phyloP scores from a whole-genome alignment of 2,329 filamentous ascomycete species.

The Penicillium sp. region DNA sequence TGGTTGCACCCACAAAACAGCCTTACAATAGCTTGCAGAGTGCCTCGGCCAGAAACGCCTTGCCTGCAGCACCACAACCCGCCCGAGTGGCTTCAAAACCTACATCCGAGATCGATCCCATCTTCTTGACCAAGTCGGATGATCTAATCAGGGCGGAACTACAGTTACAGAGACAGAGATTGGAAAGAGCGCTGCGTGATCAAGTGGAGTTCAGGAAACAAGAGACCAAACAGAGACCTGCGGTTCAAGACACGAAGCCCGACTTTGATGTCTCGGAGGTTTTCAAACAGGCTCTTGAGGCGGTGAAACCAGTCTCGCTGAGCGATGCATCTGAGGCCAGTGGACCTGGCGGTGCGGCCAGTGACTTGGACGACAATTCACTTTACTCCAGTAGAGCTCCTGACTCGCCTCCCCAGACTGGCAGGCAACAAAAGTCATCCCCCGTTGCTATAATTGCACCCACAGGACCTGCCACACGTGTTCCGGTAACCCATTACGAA shows the following conservation, averaged over 20 bases:
- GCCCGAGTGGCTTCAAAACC: conserved; percentile 47
- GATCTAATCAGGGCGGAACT: conserved; percentile 79
- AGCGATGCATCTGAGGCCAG: conserved; percentile 54
- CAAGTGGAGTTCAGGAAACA: conserved; percentile 67
- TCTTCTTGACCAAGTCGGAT: conserved; percentile 82
- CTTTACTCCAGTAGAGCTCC: conserved; percentile 92
- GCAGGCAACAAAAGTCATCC: conserved; percentile 35
- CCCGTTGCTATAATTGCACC: conserved; percentile 31
- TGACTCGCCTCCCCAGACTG: conserved; percentile 63
- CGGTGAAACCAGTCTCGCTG: conserved; percentile 68
- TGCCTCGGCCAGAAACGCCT: conserved; percentile 20
- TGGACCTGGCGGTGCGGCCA: conserved; percentile 60
- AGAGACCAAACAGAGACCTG: conserved; percentile 51
- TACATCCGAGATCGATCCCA: conserved; percentile 73
- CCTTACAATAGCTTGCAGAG: conserved; percentile 22
- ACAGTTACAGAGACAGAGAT: conserved; percentile 72
- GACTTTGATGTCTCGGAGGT: conserved; percentile 73
- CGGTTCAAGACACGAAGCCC: conserved; percentile 54
- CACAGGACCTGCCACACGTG: conserved; percentile 36
- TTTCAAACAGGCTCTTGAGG: conserved; percentile 66
- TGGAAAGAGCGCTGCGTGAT: conserved; percentile 76
- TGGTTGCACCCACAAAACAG: conserved; percentile 12
- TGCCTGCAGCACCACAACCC: conserved; percentile 32
- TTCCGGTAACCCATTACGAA: conserved; percentile 34
- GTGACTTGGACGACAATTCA: conserved; percentile 87